Evolutionary conservation across 768 basidiomycete genomes (phyloP), one percentile per base, ranked within the genome.

Genomic region (Coprinopsis marcescibilis): DNA sequence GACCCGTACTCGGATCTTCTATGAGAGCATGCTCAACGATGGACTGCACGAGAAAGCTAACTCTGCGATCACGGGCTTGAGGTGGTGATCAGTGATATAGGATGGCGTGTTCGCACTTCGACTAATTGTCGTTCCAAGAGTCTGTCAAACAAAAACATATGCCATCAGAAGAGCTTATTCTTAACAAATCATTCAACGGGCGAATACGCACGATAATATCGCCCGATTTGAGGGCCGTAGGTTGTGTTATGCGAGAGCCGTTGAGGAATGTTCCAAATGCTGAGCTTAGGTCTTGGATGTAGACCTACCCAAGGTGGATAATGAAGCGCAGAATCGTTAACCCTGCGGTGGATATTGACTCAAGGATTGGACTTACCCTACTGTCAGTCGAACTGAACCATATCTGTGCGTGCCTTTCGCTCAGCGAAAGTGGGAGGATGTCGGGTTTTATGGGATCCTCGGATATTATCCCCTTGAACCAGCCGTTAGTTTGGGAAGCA

Each of bases 231-330:
- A 77, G 57, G 4, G 60, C 46, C 0, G 64, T 69, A 34, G 62
- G 64, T 14, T 65, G 57, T 15, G 60, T 61, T 50, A 76, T 64
- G 50, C 63, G 65, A 46, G 62, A 47, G 24, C 69, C 70, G 48
- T 77, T 78, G 41, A 78, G 60, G 51, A 63, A 73, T 25, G 76
- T 78, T 10, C 76, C 75, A 43, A 73, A 71, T 5, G 67, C 53
- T 4, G 73, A 67, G 14, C 68, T 65, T 35, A 72, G 63, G 55
- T 78, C 76, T 30, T 68, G 67, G 45, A 78, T 68, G 45, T 65
- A 70, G 13, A 75, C 57, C 76, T 78, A 45, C 45, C 45, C 38
- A 35, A 21, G 17, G 26, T 27, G 46, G 36, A 35, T 17, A n/a
- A n/a, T 30, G 24, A 33, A 44, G 39, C n/a, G n/a, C n/a, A n/a